Evolutionary conservation across 2,329 filamentous ascomycete genomes (phyloP), one percentile per base, ranked within the genome.

Genomic region (Verticillium alfalfae): DNA sequence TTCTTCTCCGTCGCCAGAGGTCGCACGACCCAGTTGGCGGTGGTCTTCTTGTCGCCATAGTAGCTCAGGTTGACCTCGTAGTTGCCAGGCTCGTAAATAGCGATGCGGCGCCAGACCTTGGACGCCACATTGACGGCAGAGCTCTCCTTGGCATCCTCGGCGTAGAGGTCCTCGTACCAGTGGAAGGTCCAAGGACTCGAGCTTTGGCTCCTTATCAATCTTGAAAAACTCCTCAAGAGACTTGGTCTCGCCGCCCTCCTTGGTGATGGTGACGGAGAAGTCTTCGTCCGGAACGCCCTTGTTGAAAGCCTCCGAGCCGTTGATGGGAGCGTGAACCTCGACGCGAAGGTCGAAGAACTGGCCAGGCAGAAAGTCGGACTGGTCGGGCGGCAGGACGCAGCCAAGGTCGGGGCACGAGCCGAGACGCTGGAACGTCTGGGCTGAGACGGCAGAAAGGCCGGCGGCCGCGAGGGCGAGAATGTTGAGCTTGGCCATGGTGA

Each of bases 91-190:
- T 93, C 88, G 71, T 90, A 88, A 34, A 96, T 80, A 18, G 88
- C 88, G 56, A 95, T 83, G 65, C 86, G 84, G 64, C 92, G 85
- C 78, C 92, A 95, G 36, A 86, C 87, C 76, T 93, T 94, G 65
- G 90, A 84, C 1, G 91, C 88, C 59, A 95, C 92, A 64, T 92
- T 91, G 75, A 96, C 92, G 22, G 92, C 70, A 1, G 88, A 90
- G 5, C 90, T 84, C 39, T 82, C 87, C 22, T 84, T 77, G 3
- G 86, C 86, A 68, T 93, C 91, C 70, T 87, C 78, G 34, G 91
- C 91, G 71, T 92, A 96, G 34, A 92, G 83, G 69, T 96, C 89
- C 78, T 94, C 92, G 70, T 85, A 94, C 89, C 90, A 95, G n/a
- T 82, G 82, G 71, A 95, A 95, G 66, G 87, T 84, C 92, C 92